Evolutionary conservation across 129 eudicot genomes (phyloP).

Genomic region (Sambucus nigra): DNA sequence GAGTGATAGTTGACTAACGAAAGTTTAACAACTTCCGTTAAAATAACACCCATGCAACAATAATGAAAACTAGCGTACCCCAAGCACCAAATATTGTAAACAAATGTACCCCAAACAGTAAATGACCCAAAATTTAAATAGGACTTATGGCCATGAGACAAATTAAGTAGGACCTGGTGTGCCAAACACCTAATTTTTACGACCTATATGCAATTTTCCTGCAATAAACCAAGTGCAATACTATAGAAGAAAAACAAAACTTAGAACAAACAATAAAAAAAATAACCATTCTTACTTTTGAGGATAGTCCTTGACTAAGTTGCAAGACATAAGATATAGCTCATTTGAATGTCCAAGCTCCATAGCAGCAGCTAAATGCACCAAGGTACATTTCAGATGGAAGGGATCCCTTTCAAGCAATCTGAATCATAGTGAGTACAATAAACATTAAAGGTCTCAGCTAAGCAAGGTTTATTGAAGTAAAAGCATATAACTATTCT

Average conservation of each 20-base stretch:
- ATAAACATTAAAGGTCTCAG: neutral
- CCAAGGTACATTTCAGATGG: conserved; percentile 83
- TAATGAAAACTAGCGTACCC: too few relatives aligned
- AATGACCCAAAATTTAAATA: too few relatives aligned
- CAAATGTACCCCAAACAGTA: too few relatives aligned
- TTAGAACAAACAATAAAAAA: neutral
- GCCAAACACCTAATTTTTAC: too few relatives aligned
- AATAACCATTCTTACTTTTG: conserved; percentile 54
- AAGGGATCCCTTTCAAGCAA: conserved; percentile 96
- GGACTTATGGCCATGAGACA: too few relatives aligned
- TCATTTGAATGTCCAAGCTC: conserved; percentile 97
- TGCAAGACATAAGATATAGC: conserved; percentile 94
- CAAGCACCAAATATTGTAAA: too few relatives aligned
- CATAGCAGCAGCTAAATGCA: conserved; percentile 97
- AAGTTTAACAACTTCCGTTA: too few relatives aligned
- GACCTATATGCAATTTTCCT: too few relatives aligned
- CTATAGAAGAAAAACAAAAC: neutral
- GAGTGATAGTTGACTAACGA: too few relatives aligned
- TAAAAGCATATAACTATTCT: neutral
- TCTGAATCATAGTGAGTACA: conserved; percentile 27
- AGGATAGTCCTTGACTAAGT: conserved; percentile 91
- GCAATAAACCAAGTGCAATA: too few relatives aligned
- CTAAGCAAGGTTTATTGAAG: neutral
- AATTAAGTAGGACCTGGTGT: too few relatives aligned
- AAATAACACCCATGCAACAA: too few relatives aligned